A percentile compares a stretch with the other conserved stretches of the same genome.
These are phyloP conservation scores for Tremellales sp. DNA, from an alignment of 1,284 basidiomycete species.

Conservation along the genomic window DNA sequence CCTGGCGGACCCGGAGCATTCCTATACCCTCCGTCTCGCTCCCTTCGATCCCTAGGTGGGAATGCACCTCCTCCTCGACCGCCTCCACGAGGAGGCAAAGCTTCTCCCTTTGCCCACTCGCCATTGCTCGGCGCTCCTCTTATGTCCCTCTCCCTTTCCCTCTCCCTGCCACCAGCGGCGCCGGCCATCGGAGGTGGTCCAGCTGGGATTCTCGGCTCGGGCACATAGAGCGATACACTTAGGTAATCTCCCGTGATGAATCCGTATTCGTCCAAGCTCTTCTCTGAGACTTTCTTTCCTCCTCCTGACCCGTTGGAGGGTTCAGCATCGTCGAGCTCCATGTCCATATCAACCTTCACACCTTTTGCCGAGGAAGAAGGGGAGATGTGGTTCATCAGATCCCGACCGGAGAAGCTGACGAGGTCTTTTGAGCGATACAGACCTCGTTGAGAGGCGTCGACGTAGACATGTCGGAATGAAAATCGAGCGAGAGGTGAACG, in stretches of 20 bases:
- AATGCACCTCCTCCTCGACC: not conserved
- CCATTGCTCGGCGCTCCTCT: not conserved
- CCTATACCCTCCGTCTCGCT: not conserved
- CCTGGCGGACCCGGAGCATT: not conserved
- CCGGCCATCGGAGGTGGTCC: not conserved
- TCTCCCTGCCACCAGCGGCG: not conserved
- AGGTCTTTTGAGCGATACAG: conserved; percentile 38
- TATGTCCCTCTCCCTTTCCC: not conserved
- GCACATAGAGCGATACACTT: conserved; percentile 30
- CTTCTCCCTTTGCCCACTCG: not conserved
- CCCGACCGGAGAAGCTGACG: conserved; percentile 32
- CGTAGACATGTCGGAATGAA: conserved; percentile 42
- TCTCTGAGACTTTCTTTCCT: conserved; percentile 28
- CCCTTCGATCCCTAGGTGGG: not conserved
- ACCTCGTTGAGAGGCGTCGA: conserved; percentile 38
- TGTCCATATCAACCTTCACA: conserved; percentile 11
- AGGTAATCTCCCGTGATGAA: conserved; percentile 42
- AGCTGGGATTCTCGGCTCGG: conserved; percentile 27
- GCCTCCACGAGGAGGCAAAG: not conserved
- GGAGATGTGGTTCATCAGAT: conserved; percentile 20
- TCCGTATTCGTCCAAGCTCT: conserved; percentile 39
- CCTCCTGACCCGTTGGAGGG: conserved; percentile 1
- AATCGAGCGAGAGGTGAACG: conserved; percentile 37
- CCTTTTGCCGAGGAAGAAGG: not conserved
- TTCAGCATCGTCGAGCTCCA: conserved; percentile 17